Conservation (phyloP, 2,329 filamentous ascomycete species). For the Xylariaceae sp. region DNA sequence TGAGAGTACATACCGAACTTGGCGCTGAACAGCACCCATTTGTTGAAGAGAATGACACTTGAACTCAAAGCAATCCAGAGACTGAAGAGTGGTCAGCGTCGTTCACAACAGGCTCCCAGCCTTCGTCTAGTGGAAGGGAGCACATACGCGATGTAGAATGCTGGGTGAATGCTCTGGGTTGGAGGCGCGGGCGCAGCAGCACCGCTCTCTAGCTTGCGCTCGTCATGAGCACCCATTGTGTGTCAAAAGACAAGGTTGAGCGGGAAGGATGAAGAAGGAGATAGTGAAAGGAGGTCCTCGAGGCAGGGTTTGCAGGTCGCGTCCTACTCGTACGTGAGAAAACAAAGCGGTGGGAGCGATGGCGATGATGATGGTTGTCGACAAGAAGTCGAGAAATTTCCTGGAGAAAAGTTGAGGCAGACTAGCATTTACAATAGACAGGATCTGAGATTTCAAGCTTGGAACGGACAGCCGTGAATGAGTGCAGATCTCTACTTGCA, state of each 20-base stretch:
- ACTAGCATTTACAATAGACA: too few relatives aligned
- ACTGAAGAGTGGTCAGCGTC: conserved; percentile 28
- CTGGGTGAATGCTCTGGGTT: conserved; percentile 19
- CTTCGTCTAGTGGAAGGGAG: neutral
- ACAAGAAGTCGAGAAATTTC: too few relatives aligned
- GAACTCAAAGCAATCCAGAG: conserved; percentile 86
- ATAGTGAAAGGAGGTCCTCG: too few relatives aligned
- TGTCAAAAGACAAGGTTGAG: neutral
- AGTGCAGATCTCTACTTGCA: too few relatives aligned
- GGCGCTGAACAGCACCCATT: conserved; percentile 75
- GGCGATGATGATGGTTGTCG: too few relatives aligned
- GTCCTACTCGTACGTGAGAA: too few relatives aligned
- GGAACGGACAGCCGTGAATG: too few relatives aligned
- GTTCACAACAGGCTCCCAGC: neutral
- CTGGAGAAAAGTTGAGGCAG: too few relatives aligned
- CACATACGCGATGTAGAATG: conserved; percentile 25
- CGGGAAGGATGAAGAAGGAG: too few relatives aligned
- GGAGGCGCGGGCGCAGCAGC: conserved; percentile 14
- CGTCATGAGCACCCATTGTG: conserved; percentile 18
- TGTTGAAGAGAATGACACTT: conserved; percentile 88
- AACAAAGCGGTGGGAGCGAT: too few relatives aligned
- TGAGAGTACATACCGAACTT: conserved; percentile 62
- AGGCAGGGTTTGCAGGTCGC: too few relatives aligned
- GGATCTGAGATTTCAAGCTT: too few relatives aligned
- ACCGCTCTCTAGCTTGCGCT: conserved; percentile 25